Base-by-base conservation (phyloP, 345 rosid species). In the Punica granatum region DNA sequence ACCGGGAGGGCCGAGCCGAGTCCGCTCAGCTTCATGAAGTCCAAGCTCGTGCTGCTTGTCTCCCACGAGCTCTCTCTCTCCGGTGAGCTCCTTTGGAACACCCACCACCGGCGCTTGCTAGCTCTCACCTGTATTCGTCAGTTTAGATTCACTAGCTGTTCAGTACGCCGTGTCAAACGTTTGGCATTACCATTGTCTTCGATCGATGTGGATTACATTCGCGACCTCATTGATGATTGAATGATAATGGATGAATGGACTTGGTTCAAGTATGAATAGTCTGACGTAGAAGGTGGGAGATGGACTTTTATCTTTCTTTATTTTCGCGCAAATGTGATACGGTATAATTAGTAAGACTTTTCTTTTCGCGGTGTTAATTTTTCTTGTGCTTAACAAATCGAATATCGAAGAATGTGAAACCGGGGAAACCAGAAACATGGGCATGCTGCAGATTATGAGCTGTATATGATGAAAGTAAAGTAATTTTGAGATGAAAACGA, bases 41-140 rank as follows among this genome's bases (percentile, higher is more conserved):
- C 91, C 9, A 92, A 85, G 78, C 86, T 80, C 53, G 92, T 88
- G 62, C 81, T 92, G 48, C 81, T 92, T 63, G 97, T 88, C 70
- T 92, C 97, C 31, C 98, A 92, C 67, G 97, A 90, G 77, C 92
- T 90, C 67, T 84, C 89, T 3, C 93, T 92, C 65, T 88, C 97
- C 61, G 98, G 95, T 90, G 53, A 65, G 10, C 35, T 60, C 25
- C 37, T 7, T 16, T 44, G 10, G 41, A 37, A 37, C 41, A 4
- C 41, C 11, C 41, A 37, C 41, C 41, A 11, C 41, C 41, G 41
- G 41, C n/a, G n/a, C n/a, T n/a, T n/a, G n/a, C n/a, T n/a, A n/a
- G n/a, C n/a, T n/a, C n/a, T n/a, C n/a, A n/a, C n/a, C n/a, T n/a
- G n/a, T n/a, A n/a, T n/a, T n/a, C n/a, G n/a, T n/a, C n/a, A n/a